phyloP scores from a whole-genome alignment of 257 asterid species.

The Ilex aquifolium region DNA sequence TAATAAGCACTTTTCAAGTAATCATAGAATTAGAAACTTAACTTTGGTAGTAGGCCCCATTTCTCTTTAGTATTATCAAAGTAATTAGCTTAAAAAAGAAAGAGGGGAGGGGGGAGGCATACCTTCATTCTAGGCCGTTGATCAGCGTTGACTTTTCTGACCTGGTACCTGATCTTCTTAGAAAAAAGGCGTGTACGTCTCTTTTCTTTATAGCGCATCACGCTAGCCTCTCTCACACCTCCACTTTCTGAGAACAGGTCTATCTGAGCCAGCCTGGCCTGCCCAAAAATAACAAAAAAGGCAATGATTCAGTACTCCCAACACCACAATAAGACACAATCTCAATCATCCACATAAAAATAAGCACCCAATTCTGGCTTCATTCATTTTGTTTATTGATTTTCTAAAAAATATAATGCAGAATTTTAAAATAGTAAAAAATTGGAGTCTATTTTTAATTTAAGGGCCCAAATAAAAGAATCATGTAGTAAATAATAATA shows the following conservation, averaged over 20 bases:
- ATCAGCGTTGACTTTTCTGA: conserved; percentile 82
- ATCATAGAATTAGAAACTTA: background rate
- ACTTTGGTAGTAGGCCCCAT: background rate
- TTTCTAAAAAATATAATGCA: too few species aligned
- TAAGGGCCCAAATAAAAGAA: too few species aligned
- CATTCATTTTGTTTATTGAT: too few species aligned
- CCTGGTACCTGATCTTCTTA: conserved; percentile 73
- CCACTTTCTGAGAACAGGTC: conserved; percentile 69
- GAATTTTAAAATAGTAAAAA: too few species aligned
- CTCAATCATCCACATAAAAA: too few species aligned
- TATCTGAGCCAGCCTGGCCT: conserved; percentile 75
- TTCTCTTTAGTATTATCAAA: background rate
- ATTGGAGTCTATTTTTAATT: too few species aligned
- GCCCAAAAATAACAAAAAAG: conserved; percentile 13
- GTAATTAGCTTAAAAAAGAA: background rate
- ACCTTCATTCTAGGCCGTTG: conserved; percentile 88
- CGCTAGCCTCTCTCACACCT: conserved; percentile 74
- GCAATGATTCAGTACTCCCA: background rate
- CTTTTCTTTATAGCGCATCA: conserved; percentile 67
- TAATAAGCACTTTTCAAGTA: background rate
- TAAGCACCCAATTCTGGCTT: too few species aligned
- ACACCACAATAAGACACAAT: background rate
- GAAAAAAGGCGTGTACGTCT: conserved; percentile 63
- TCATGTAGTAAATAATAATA: too few species aligned
- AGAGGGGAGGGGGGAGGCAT: background rate